Conservation (phyloP, 768 basidiomycete genomes). For the Boletellus sp. region DNA sequence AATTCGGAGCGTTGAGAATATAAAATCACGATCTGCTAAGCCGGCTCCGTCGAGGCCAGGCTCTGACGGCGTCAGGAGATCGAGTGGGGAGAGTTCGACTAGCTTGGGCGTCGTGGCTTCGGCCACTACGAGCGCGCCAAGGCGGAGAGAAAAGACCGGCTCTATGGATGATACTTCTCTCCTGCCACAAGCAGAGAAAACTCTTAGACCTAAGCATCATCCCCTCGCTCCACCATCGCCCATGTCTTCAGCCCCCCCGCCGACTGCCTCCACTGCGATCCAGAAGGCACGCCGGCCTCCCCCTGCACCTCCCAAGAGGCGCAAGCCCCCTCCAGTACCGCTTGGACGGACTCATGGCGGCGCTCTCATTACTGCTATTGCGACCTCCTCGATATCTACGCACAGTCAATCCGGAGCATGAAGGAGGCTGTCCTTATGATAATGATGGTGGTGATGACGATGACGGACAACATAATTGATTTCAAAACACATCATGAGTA, state of each 20-base stretch:
- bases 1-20: slow-evolving; percentile 64
- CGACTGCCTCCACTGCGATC: slow-evolving; percentile 18
- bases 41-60: slow-evolving; percentile 31
- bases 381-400: slow-evolving; percentile 33
- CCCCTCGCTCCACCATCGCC: slow-evolving; percentile 18
- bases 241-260: slow-evolving; percentile 13
- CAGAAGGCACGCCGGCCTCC: slow-evolving; percentile 47
- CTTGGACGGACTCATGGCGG: slow-evolving; percentile 46
- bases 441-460: slow-evolving; percentile 1
- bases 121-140: slow-evolving; percentile 15
- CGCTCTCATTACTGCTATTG: slow-evolving; percentile 58
- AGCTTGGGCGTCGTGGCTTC: slow-evolving; percentile 30
- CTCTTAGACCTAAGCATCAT: slow-evolving; percentile 13
- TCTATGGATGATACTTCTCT: slow-evolving; percentile 27
- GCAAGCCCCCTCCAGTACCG: slow-evolving; percentile 73
- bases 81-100: slow-evolving; percentile 37
- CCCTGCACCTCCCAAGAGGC: slow-evolving; percentile 62
- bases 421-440: not conserved
- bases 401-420: slow-evolving; percentile 17
- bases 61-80: slow-evolving; percentile 38
- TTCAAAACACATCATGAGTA: slow-evolving; percentile 14
- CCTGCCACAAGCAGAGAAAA: slow-evolving; percentile 16
- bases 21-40: slow-evolving; percentile 35
- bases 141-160: slow-evolving; percentile 24
- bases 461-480: slow-evolving; percentile 7